Percentiles rank a stretch among this genome's conserved stretches.
Evolutionary conservation across 2,329 filamentous ascomycete genomes (phyloP).

Genomic region (Phoma sp.): DNA sequence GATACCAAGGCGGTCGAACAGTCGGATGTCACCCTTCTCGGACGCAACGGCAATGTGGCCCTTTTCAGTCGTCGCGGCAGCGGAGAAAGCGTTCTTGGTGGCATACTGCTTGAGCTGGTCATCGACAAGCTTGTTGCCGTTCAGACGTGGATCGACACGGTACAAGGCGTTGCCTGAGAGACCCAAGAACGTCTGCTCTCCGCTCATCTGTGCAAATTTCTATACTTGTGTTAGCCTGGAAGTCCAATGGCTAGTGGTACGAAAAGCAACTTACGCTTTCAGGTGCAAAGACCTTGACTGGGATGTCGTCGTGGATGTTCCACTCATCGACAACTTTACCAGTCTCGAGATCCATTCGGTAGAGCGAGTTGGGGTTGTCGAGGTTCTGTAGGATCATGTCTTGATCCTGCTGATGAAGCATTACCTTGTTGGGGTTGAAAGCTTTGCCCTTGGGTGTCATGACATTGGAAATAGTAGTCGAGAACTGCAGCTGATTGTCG

Average conservation of each 20-base stretch:
- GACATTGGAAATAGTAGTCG: constrained; percentile 96
- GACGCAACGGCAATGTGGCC: constrained; percentile 96
- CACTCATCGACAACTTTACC: constrained; percentile 98
- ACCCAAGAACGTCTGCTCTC: constrained; percentile 92
- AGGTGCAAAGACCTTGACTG: constrained; percentile 87
- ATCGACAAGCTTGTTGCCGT: constrained; percentile 92
- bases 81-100: constrained; percentile 97
- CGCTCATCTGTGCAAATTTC: constrained; percentile 98
- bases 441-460: constrained; percentile 80
- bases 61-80: constrained; percentile 92
- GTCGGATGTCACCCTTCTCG: constrained; percentile 95
- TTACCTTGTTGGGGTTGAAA: constrained; percentile 95
- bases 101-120: constrained; percentile 92
- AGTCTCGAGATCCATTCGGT: constrained; percentile 96
- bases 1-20: constrained; percentile 95
- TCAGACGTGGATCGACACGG: constrained; percentile 87
- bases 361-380: constrained; percentile 86
- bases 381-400: constrained; percentile 88
- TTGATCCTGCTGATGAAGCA: constrained; percentile 89
- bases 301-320: constrained; percentile 97
- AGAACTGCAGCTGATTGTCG: constrained; percentile 92
- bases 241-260: background rate
- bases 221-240: constrained; percentile 41
- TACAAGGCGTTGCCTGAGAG: constrained; percentile 92
- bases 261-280: constrained; percentile 67